Percentiles rank a stretch among this genome's conserved stretches.
Conservation (phyloP, 148 eudicot genomes). For the Cornus controversa region DNA sequence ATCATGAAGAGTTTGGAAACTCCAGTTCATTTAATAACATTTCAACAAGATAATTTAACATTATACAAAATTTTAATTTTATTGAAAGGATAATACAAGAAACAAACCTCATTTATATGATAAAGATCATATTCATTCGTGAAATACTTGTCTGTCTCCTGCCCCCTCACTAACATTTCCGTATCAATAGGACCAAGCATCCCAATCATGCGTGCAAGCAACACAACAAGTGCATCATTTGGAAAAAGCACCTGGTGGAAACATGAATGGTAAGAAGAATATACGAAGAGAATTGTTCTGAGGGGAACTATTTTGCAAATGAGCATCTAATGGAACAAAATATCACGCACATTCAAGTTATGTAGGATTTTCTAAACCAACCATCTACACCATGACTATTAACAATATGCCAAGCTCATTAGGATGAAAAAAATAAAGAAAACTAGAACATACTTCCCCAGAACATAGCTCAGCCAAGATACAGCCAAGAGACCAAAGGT, state of each 20-base stretch:
- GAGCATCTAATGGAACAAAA: neutral
- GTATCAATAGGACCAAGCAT: conserved; percentile 83
- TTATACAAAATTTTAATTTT: neutral
- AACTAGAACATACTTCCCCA: conserved; percentile 62
- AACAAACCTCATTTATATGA: conserved; percentile 68
- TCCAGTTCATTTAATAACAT: neutral
- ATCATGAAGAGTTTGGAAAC: neutral
- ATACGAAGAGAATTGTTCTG: neutral
- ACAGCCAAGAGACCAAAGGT: conserved; percentile 96
- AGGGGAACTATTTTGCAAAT: neutral
- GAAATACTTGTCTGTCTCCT: conserved; percentile 87
- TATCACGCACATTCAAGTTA: neutral
- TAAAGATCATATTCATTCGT: conserved; percentile 75
- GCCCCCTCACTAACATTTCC: conserved; percentile 76
- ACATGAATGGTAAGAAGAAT: conserved; percentile 13
- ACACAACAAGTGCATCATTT: conserved; percentile 63
- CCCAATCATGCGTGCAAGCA: conserved; percentile 79
- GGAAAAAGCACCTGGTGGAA: conserved; percentile 79
- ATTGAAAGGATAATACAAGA: conserved; percentile 8
- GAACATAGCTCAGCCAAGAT: conserved; percentile 85
- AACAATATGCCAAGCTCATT: neutral
- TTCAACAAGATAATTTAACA: neutral
- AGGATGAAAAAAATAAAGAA: conserved; percentile 5
- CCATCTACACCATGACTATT: neutral
- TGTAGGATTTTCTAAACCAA: neutral